phyloP scores from a whole-genome alignment of 495 filamentous ascomycete genomes.

The Podospora pseudoanserina region DNA sequence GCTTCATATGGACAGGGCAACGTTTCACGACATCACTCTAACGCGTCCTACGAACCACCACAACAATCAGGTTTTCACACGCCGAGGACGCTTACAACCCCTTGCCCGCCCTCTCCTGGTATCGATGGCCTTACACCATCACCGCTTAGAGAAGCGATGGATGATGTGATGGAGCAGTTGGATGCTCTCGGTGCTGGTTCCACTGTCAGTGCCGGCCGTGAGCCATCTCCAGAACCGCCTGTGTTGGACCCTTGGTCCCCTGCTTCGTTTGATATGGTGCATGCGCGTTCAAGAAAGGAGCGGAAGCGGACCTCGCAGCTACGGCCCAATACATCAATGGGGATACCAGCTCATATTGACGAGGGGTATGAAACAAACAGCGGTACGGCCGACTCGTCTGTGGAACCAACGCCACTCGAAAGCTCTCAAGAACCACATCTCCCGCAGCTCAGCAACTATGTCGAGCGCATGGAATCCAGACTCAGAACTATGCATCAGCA shows the following conservation, averaged over 20 bases:
- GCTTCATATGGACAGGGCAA: slow-evolving; percentile 23
- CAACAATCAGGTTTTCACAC: slow-evolving; percentile 45
- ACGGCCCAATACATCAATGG: slow-evolving; percentile 70
- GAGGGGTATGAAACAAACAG: slow-evolving; percentile 53
- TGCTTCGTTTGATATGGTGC: slow-evolving; percentile 71
- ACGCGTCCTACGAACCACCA: slow-evolving; percentile 34
- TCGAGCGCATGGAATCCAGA: slow-evolving; percentile 81
- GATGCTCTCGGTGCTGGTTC: slow-evolving; percentile 76
- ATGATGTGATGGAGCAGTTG: slow-evolving; percentile 95
- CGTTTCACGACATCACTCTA: slow-evolving; percentile 18
- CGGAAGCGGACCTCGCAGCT: slow-evolving; percentile 25
- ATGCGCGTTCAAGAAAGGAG: slow-evolving; percentile 40
- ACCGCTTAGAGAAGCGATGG: slow-evolving; percentile 89
- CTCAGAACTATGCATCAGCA: slow-evolving; percentile 67
- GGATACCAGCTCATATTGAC: slow-evolving; percentile 54
- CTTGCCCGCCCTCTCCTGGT: slow-evolving; percentile 60
- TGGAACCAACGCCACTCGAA: slow-evolving; percentile 32
- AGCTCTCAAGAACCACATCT: slow-evolving; percentile 52
- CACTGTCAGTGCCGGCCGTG: slow-evolving; percentile 14
- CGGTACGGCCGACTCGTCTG: slow-evolving; percentile 45
- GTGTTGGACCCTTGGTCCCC: slow-evolving; percentile 84
- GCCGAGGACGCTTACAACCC: slow-evolving; percentile 46
- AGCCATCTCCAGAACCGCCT: slow-evolving; percentile 45
- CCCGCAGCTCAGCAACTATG: slow-evolving; percentile 76
- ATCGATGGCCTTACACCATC: slow-evolving; percentile 75